Evolutionary conservation across 352 stramenopile species (phyloP).

Genomic region (Blastocystis hominis): DNA sequence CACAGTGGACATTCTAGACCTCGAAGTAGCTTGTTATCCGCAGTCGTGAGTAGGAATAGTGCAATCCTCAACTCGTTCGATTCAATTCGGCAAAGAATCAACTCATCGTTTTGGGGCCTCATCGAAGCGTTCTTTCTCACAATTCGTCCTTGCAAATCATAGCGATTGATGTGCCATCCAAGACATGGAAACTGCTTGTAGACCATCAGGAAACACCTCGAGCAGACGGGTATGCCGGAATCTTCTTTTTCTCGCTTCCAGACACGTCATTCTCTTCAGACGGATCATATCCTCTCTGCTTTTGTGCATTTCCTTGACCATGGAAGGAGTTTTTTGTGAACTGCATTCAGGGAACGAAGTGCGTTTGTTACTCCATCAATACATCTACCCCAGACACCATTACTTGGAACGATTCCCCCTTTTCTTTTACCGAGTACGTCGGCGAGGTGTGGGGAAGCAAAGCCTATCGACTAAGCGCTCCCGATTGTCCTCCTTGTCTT

Average conservation of each 20-base stretch:
- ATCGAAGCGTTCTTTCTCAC: not conserved
- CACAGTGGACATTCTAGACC: not conserved
- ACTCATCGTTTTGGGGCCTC: not conserved
- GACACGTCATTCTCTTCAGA: not conserved
- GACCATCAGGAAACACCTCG: not conserved
- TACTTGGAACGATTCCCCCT: not conserved
- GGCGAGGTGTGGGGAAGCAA: not conserved
- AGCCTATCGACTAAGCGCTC: not conserved
- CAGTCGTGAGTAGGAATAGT: not conserved
- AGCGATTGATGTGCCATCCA: not conserved
- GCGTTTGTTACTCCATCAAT: not conserved
- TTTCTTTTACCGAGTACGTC: not conserved
- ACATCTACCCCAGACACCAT: not conserved
- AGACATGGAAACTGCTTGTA: not conserved
- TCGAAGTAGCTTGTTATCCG: not conserved
- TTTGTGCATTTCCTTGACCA: not conserved
- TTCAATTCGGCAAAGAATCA: not conserved
- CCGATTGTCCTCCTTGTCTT: not conserved
- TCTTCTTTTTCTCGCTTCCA: not conserved
- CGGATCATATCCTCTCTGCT: not conserved
- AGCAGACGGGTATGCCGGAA: not conserved
- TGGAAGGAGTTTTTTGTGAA: not conserved
- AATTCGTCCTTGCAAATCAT: slow-evolving; percentile 21
- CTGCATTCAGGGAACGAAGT: not conserved
- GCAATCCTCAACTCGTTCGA: slow-evolving; percentile 22